Base-by-base conservation (phyloP, 192 early-diverging fungal species). In the Coemansia sp. region DNA sequence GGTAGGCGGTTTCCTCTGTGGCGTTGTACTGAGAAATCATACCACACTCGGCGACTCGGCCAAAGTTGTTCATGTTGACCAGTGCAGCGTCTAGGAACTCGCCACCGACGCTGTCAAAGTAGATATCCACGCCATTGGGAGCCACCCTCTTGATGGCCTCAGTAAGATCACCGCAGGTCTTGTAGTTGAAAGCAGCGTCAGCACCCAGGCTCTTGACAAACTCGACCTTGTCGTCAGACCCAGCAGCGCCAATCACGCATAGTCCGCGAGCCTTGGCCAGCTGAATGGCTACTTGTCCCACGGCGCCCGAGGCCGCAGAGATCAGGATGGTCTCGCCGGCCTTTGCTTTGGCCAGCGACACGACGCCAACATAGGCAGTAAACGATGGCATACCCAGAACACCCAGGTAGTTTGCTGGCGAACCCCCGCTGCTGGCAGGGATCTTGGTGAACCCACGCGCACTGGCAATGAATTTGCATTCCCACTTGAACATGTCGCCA, bases 171-270 rank as follows among this genome's bases (percentile, higher is more conserved):
- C 78, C 83, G 9, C 76, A 83, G 3, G 86, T 93, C 76, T 94
- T 97, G 89, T 97, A 97, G 84, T 97, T 97, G 84, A 97, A 92
- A 13, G 84, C 95, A 1, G 79, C 91, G 73, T 97, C 93, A 42
- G 90, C 91, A 7, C 89, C 89, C 43, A 89, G 69, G 34, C 84
- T 83, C 61, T 85, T 84, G n/a, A 94, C 83, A 65, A 84, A 88
- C 20, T 70, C 81, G 20, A 91, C 89, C 71, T 97, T 97, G 3
- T 93, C 91, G 66, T 95, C 92, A 1, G 86, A 84, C 6, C 93
- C 92, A 9, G 92, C 91, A 21, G 85, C 87, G 18, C 93, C 95
- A 28, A 97, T 85, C 5, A 97, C 94, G 9, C 69, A 76, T 46
- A 90, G 83, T 4, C 94, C 95, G 31, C 83, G 77, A 9, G 81